Base-by-base conservation (phyloP, 352 stramenopile genomes). In the Phytophthora pini region DNA sequence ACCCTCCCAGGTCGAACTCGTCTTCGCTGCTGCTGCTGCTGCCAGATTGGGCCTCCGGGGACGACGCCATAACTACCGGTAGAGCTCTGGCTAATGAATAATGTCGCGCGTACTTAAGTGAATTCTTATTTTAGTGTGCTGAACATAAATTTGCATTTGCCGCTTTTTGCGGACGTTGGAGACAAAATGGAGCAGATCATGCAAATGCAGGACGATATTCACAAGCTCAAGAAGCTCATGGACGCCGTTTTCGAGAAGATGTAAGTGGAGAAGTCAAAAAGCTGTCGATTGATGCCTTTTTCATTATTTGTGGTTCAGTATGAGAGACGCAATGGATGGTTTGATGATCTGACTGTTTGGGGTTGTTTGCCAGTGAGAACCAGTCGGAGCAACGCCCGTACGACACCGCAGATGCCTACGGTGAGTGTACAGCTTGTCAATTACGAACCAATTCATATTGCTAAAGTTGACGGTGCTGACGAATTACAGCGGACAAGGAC, bases 201-300 rank as follows among this genome's bases (percentile, higher is more conserved):
- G 88, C 88, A 93, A 68, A 93, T 95, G 85, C 88, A 94, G 78
- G 88, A 95, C 72, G 88, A 95, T 64, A 95, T 95, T 52, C 88
- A 95, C 75, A 94, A 94, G 84, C 86, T 95, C 74, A 93, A 94
- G 80, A 95, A 95, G 83, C 88, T 95, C 79, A 93, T 95, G 80
- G 86, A 95, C 77, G 73, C 65, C 47, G 82, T 94, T 7, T 95
- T 95, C 44, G 85, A 94, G 36, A 92, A 91, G 59, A 92, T 95
- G 87, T 95, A 65, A 40, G 70, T 68, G 17, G 4, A 39, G 1
- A 49, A 32, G 13, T n/a, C 0, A 9, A 8, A 55, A 22, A 13
- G n/a, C 27, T 43, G 47, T 20, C 4, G 26, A 46, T 45, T 34
- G 38, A 15, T 17, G 39, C 22, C 8, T 10, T 27, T 57, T 53